Evolutionary conservation across 208 protist genomes (phyloP), one percentile per base, ranked within the genome.

Genomic region (Herpetomonas muscarum): DNA sequence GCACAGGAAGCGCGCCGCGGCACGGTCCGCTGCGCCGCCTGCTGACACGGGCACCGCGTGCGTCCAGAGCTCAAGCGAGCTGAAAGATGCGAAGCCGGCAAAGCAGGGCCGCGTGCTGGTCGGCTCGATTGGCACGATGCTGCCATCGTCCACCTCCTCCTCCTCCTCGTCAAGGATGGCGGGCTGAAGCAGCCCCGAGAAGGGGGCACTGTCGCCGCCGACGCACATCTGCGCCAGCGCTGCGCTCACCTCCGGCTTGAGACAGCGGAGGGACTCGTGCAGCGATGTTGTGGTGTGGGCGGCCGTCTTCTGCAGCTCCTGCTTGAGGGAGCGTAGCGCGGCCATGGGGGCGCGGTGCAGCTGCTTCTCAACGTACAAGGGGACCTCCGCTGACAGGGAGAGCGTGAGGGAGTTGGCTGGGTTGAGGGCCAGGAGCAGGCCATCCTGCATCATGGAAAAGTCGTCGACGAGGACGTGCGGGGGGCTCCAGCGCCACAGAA

Each of bases 11-110:
- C 55, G 41, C 6, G 85, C 77, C 4, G 81, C 85, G 7, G 68
- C 58, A 1, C 67, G 55, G 52, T 94, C 87, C 34, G 81, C 81
- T 2, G 57, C 52, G n/a, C 74, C 54, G 51, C 51, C 66, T n/a
- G 67, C 47, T 17, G 44, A 54, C 24, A 72, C 30, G 5, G 81
- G 61, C 34, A 75, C 77, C 13, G 82, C 84, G 67, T 94, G 84
- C 29, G 76, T 87, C 85, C 87, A 94, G 55, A 81, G 55, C 58
- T 92, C 81, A 26, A 94, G 64, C 30, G 76, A 56, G 51, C 68
- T 77, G 66, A 53, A 70, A 2, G 77, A 86, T 48, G 71, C 76
- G 55, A 79, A 53, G n/a, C 74, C 84, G 25, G 55, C 61, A 64
- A 89, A 81, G 44, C 36, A 57, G 50, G 66, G 70, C 13, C 51